A percentile compares a stretch with the other conserved stretches of the same genome.
These are phyloP conservation scores for Naegleria fowleri DNA, from an alignment of 208 protist genomes.

Conservation along the genomic window DNA sequence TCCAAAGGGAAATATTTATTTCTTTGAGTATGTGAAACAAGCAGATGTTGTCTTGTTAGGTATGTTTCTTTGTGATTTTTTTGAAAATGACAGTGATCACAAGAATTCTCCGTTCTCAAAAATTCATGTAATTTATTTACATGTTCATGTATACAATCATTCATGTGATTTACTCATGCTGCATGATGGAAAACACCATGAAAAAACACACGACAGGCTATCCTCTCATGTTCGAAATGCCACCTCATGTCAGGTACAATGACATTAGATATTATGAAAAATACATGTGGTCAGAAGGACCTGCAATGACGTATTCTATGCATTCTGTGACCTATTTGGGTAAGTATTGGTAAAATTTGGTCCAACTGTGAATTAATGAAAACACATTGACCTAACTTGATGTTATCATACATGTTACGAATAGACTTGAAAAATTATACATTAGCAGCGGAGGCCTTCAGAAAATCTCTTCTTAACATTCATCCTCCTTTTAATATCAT, in stretches of 20 bases:
- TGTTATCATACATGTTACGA: too few relatives aligned
- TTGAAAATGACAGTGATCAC: too few relatives aligned
- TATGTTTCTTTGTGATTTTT: too few relatives aligned
- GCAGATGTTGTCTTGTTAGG: constrained; percentile 40
- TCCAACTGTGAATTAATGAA: too few relatives aligned
- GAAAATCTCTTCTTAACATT: constrained; percentile 32
- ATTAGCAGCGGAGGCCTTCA: constrained; percentile 10
- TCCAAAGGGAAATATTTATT: constrained; percentile 40
- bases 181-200: too few relatives aligned
- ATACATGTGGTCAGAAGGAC: constrained; percentile 29
- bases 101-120: too few relatives aligned
- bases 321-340: constrained; percentile 32
- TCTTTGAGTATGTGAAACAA: constrained; percentile 38
- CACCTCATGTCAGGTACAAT: constrained; percentile 15
- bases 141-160: too few relatives aligned
- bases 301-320: constrained; percentile 46
- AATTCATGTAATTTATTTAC: too few relatives aligned
- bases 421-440: constrained; percentile 20
- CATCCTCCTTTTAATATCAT: constrained; percentile 40
- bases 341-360: too few relatives aligned
- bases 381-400: too few relatives aligned
- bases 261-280: constrained; percentile 38
- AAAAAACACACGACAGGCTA: too few relatives aligned
- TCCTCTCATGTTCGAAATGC: constrained; percentile 40
- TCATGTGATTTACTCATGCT: too few relatives aligned